Evolutionary conservation across 148 eudicot species (phyloP), one percentile per base, ranked within the genome.

Genomic region (Nepenthes mirabilis): DNA sequence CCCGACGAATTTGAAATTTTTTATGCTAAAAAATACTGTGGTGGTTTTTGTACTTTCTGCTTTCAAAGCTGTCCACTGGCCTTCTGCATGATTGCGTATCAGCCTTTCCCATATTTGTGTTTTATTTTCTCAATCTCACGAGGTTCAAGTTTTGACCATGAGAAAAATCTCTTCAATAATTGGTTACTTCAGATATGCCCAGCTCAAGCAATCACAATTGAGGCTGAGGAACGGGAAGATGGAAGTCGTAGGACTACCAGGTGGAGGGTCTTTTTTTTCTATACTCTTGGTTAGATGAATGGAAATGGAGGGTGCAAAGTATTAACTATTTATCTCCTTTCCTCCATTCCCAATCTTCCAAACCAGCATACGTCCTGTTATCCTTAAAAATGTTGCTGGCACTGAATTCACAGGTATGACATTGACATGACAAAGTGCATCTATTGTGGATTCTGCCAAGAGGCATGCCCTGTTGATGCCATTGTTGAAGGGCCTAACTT

Each of bases 391-490:
- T 43, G 12, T 43, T 7, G 33, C 2, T 3, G 33, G 12, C n/a
- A 49, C 37, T 36, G 48, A 43, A 6, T 47, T 60, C 0, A 7
- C 72, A 89, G 97, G 90, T 90, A 90, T 65, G 94, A 90, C 54
- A 90, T 90, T 59, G 97, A 90, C 72, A 90, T 90, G 97, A 90
- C 97, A 11, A 86, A 90, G 68, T 90, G 97, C 79, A 91, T 91
- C 70, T 91, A 91, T 76, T 91, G 96, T 68, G 98, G 98, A 55
- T 91, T 91, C 72, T 91, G 94, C 81, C 98, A 91, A 86, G 98
- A 91, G 80, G 98, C 98, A 32, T 91, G 98, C 69, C 98, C 96
- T 36, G 96, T 91, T 54, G 96, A 91, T 77, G 96, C 98, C 61
- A 91, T 91, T 65, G 96, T 91, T 60, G 96, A 91, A 80, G 98